Conservation (phyloP, 2,329 filamentous ascomycete genomes). For the Penicillium sp. region DNA sequence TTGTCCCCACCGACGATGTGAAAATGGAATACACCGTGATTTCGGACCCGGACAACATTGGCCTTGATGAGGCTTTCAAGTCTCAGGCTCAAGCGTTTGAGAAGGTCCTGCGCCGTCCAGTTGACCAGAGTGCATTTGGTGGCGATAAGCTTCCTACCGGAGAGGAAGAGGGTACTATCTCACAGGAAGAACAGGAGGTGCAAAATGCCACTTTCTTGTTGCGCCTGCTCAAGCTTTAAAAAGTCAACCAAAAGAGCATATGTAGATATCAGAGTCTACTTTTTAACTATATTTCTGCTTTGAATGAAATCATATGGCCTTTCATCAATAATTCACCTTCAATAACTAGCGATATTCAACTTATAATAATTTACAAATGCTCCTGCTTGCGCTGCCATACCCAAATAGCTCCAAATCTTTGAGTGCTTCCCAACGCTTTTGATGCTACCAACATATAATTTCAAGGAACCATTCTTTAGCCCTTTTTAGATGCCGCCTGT, state of each 20-base stretch:
- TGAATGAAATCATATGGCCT: slow-evolving; percentile 5
- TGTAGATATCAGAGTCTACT: slow-evolving; percentile 11
- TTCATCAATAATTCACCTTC: background rate
- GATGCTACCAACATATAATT: background rate
- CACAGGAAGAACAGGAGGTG: slow-evolving; percentile 81
- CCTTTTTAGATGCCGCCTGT: slow-evolving; percentile 55
- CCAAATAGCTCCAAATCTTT: background rate
- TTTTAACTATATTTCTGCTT: background rate
- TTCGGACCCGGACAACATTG: slow-evolving; percentile 73
- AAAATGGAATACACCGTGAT: slow-evolving; percentile 89
- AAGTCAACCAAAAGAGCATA: background rate
- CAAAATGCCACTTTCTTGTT: slow-evolving; percentile 78
- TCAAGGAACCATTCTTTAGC: slow-evolving; percentile 23
- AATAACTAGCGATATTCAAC: background rate
- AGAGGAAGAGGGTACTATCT: slow-evolving; percentile 62
- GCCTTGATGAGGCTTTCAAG: slow-evolving; percentile 67
- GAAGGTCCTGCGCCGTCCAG: slow-evolving; percentile 72
- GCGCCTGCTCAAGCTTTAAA: slow-evolving; percentile 69
- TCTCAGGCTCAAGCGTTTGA: slow-evolving; percentile 67
- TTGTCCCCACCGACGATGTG: slow-evolving; percentile 89
- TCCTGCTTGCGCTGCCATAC: background rate
- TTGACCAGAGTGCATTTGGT: slow-evolving; percentile 66
- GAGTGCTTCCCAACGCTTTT: background rate
- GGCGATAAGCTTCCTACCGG: slow-evolving; percentile 57
- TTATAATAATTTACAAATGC: background rate